Percentiles rank a stretch among this genome's conserved stretches.
These are phyloP conservation scores for Phyllosticta capitalensis DNA, from an alignment of 2,329 filamentous ascomycete species.

Conservation along the genomic window DNA sequence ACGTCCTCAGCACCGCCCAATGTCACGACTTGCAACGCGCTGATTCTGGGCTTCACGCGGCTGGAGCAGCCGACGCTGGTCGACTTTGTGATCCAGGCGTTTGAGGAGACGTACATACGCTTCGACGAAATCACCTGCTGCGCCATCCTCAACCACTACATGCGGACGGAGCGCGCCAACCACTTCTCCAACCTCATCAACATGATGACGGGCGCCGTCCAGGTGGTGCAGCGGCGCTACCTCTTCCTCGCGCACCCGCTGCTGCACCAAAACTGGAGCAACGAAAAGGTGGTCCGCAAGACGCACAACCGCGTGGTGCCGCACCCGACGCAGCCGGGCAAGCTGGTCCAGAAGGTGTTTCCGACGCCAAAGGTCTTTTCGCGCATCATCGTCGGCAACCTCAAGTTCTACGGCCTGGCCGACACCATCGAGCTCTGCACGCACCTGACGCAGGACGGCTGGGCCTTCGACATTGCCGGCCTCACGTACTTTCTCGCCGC, in stretches of 20 bases:
- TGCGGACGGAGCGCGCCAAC: conserved; percentile 19
- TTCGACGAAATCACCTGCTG: conserved; percentile 37
- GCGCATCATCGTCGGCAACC: conserved; percentile 31
- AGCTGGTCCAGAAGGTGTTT: conserved; percentile 35
- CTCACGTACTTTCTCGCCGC: conserved; percentile 32
- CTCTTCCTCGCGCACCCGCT: conserved; percentile 32
- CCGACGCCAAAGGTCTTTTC: conserved; percentile 36
- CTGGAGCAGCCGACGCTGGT: conserved; percentile 20
- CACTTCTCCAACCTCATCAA: conserved; percentile 31
- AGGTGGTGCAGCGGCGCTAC: neutral
- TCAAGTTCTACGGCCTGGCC: conserved; percentile 37
- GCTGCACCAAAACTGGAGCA: conserved; percentile 19
- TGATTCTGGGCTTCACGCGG: conserved; percentile 53
- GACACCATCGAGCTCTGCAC: conserved; percentile 33
- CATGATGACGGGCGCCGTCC: conserved; percentile 33
- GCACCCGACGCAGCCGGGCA: conserved; percentile 16
- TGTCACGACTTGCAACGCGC: conserved; percentile 60
- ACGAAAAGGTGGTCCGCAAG: neutral
- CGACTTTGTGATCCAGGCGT: conserved; percentile 21
- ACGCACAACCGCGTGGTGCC: conserved; percentile 1
- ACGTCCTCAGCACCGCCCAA: conserved; percentile 52
- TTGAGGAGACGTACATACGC: conserved; percentile 31
- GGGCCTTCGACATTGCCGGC: conserved; percentile 34
- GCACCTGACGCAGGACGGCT: conserved; percentile 35
- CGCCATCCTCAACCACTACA: conserved; percentile 33